Base-by-base conservation (phyloP, 2,329 filamentous ascomycete species). In the Colletotrichum somersetense region DNA sequence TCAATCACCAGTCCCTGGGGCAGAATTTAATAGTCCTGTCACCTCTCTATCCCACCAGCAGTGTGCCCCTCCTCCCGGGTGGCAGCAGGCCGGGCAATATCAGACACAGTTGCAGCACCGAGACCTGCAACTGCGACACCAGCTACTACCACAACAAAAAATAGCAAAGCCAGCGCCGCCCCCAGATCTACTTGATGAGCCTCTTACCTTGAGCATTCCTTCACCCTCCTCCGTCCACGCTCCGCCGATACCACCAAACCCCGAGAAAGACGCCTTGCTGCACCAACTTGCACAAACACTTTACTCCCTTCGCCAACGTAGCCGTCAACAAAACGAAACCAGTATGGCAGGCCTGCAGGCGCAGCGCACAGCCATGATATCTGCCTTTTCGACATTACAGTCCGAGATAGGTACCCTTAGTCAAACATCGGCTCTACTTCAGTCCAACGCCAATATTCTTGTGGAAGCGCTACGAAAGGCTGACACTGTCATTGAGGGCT, bases 231-330 rank as follows among this genome's bases (percentile, higher is more conserved):
- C 87, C 30, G 79, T 90, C 10, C 87, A 92, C 7, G 90, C 94
- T 0, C 96, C 96, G 0, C 95, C 96, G 0, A 94, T 98, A 42
- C 96, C 96, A 0, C 95, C 95, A 0, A 99, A 99, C 77, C 96
- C 96, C 0, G 94, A 98, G 82, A 98, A 97, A 80, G 95, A 98
- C 80, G 92, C 93, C 26, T 89, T 98, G 20, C 87, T 97, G 3
- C 88, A 89, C 65, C 92, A 95, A 56, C 88, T 98, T 40, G 94
- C 92, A 46, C 85, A 88, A 67, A 89, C 91, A 0, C 85, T 98
- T 3, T 86, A 91, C 66, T 84, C 89, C 50, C 91, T 93, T 74
- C 91, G 95, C 20, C 89, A 91, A 73, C 88, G 88, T 59, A 91
- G 91, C 65, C 88, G 92, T 58, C 82, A 88, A 35, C 93, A 96